Percentiles rank a stretch among this genome's conserved stretches.
Evolutionary conservation across 306 rosid genomes (phyloP).

Genomic region (Casuarina cunninghamiana): DNA sequence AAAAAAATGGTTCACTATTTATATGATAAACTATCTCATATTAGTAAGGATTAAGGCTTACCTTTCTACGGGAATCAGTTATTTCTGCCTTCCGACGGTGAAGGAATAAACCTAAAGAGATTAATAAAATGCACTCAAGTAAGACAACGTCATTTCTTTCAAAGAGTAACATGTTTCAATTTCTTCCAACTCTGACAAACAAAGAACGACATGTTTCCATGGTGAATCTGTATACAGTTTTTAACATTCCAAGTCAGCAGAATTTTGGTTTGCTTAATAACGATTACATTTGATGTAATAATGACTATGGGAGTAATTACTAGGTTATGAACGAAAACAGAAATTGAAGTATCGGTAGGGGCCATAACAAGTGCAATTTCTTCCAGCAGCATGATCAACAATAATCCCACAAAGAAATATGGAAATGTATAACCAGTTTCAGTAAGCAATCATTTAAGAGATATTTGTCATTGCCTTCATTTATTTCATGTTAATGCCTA

Average conservation of each 20-base stretch:
- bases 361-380: constrained; percentile 99
- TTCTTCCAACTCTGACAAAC: neutral
- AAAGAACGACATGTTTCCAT: constrained; percentile 12
- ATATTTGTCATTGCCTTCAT: neutral
- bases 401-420: constrained; percentile 34
- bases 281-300: neutral
- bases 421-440: neutral
- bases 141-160: constrained; percentile 18
- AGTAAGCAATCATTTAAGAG: neutral
- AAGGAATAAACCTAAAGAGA: constrained; percentile 81
- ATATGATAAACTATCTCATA: constrained; percentile 22
- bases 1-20: neutral
- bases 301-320: neutral
- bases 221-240: constrained; percentile 22
- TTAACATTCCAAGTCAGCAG: constrained; percentile 50
- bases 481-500: neutral
- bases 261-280: neutral
- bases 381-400: constrained; percentile 94
- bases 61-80: constrained; percentile 62
- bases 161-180: too few relatives aligned
- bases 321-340: constrained; percentile 10
- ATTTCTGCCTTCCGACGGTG: constrained; percentile 85
- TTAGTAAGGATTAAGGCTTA: constrained; percentile 33
- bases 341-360: constrained; percentile 87
- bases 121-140: constrained; percentile 8